Evolutionary conservation across 345 rosid genomes (phyloP), one percentile per base, ranked within the genome.

Genomic region (Trapa bicornis): DNA sequence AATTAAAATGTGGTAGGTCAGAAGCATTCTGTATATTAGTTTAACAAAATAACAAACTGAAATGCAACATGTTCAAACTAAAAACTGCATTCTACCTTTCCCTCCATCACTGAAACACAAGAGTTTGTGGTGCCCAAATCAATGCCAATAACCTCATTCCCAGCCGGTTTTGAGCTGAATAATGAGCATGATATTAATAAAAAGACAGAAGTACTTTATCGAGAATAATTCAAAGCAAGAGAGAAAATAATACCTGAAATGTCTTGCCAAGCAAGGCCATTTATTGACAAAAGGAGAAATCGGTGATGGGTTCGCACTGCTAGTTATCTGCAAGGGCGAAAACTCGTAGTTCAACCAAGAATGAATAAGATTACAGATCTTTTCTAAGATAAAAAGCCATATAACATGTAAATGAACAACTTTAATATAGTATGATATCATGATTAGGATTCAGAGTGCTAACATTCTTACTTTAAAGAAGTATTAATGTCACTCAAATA

Each of bases 81-180:
- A 10, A 17, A 35, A 37, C 14, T 9, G 14, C 14, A 4, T 63
- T 68, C 60, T 65, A 94, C 99, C 85, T 91, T 94, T 48, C 99
- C 99, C 73, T 94, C 99, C 99, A 94, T 94, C 68, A 91, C 85
- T 16, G 96, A 81, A 72, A 94, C 99, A 73, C 99, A 94, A 0
- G 99, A 94, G 74, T 91, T 94, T 14, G 99, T 94, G 5, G 99
- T 94, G 42, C 99, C 99, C 86, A 94, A 80, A 69, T 94, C 97
- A 70, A 94, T 89, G 72, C 99, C 99, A 17, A 94, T 89, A 57
- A 94, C 92, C 72, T 94, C 99, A 63, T 74, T 86, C 2, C 95
- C 97, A 10, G 82, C 86, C 38, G 99, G 89, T 74, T 84, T 94
- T 36, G 99, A 83, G 67, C 99, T 94, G 73, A 38, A 68, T 37